phyloP scores from a whole-genome alignment of 345 rosid genomes.

The Eucalyptus sp. region DNA sequence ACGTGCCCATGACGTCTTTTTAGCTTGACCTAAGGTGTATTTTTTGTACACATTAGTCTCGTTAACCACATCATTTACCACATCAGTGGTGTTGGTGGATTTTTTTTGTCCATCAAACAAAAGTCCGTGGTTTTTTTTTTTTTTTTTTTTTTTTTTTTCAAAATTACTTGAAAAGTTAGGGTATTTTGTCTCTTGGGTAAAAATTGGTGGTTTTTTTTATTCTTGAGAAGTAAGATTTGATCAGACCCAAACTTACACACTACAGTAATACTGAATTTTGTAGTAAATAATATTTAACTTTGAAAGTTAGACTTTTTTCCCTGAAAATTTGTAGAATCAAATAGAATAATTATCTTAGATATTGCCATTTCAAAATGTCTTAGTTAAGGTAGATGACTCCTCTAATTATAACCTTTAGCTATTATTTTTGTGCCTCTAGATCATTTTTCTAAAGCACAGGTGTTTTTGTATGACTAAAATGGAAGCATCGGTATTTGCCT shows the following conservation, averaged over 20 bases:
- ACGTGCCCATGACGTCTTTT: background rate
- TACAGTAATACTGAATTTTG: background rate
- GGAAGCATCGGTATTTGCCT: background rate
- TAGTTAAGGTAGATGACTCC: background rate
- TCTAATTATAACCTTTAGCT: background rate
- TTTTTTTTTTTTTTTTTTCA: background rate
- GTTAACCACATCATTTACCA: background rate
- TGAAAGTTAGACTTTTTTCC: background rate
- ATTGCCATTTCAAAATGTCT: background rate
- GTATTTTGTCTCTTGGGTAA: background rate
- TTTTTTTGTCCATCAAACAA: background rate
- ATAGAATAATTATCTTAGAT: background rate
- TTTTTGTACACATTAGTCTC: background rate
- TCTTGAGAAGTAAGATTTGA: background rate
- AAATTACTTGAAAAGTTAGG: background rate
- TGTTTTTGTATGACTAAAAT: background rate
- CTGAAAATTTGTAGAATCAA: background rate
- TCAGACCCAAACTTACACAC: background rate
- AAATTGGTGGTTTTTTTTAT: background rate
- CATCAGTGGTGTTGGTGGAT: background rate
- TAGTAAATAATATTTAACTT: background rate
- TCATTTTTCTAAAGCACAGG: background rate
- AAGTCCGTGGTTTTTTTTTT: rapidly evolving
- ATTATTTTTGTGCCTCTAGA: background rate
- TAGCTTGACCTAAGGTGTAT: background rate